These are phyloP conservation scores for Calcarisporium arbuscula DNA, from an alignment of 2,329 filamentous ascomycete genomes.

Conservation along the genomic window DNA sequence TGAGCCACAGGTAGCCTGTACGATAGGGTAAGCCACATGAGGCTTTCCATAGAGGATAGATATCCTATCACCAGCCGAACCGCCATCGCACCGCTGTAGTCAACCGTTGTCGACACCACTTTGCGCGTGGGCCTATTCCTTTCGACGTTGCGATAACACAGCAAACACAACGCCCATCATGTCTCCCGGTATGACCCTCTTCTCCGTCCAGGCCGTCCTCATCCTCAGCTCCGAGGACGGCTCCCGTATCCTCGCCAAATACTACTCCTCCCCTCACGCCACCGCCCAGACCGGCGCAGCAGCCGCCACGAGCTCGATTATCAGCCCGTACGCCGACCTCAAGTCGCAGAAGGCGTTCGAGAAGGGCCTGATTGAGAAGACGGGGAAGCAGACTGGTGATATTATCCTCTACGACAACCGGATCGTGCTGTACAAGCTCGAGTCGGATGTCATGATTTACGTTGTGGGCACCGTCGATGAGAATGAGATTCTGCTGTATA, in stretches of 20 bases:
- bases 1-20: no score
- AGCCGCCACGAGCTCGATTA: slow-evolving; percentile 41
- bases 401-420: slow-evolving; percentile 97
- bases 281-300: slow-evolving; percentile 27
- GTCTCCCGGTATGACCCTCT: slow-evolving; percentile 69
- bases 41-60: no score
- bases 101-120: no score
- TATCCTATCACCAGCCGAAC: no score
- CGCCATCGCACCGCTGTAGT: no score
- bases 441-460: slow-evolving; percentile 94
- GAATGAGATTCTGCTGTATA: slow-evolving; percentile 96
- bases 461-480: slow-evolving; percentile 87
- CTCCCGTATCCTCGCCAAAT: slow-evolving; percentile 88
- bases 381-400: slow-evolving; percentile 88
- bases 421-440: slow-evolving; percentile 95
- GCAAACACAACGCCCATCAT: slow-evolving; percentile 35
- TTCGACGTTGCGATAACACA: slow-evolving; percentile 5
- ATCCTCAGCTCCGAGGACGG: slow-evolving; percentile 82
- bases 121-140: no score
- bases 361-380: slow-evolving; percentile 93
- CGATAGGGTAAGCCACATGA: no score
- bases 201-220: slow-evolving; percentile 70
- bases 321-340: slow-evolving; percentile 75
- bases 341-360: slow-evolving; percentile 97
- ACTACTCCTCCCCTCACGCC: slow-evolving; percentile 64